Conservation (phyloP, 805 yeast genomes). For the Zygoascus ofunaensis region DNA sequence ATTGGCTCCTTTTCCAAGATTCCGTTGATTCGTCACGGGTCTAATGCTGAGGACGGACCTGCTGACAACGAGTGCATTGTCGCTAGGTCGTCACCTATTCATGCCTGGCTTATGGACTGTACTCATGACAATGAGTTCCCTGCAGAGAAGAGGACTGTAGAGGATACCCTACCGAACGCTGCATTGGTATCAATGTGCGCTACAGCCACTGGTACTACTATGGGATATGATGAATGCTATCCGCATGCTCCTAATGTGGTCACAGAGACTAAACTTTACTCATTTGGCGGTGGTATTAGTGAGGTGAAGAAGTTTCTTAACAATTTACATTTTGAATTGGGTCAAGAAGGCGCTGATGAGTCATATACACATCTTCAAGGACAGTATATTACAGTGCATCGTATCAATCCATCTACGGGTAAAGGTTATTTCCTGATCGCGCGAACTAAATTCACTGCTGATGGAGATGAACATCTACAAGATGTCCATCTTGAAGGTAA, state of each 20-base stretch:
- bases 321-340: constrained; percentile 31
- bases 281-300: constrained; percentile 56
- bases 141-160: constrained; percentile 79
- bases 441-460: constrained; percentile 61
- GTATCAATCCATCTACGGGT: constrained; percentile 76
- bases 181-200: constrained; percentile 89
- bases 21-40: constrained; percentile 40
- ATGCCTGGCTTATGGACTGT: constrained; percentile 94
- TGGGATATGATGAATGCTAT: constrained; percentile 89
- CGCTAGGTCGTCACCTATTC: constrained; percentile 66
- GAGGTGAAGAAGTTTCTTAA: constrained; percentile 44
- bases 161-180: constrained; percentile 90
- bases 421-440: constrained; percentile 84
- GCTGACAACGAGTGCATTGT: constrained; percentile 28
- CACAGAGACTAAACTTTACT: constrained; percentile 56
- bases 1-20: constrained; percentile 82
- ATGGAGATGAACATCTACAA: constrained; percentile 24
- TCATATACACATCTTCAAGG: constrained; percentile 93
- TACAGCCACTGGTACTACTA: constrained; percentile 87
- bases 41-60: constrained; percentile 3
- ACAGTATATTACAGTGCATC: constrained; percentile 82
- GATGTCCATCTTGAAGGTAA: constrained; percentile 29
- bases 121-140: constrained; percentile 95
- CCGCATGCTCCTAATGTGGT: constrained; percentile 78
- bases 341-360: constrained; percentile 57